Evolutionary conservation across 2,329 filamentous ascomycete species (phyloP).

Genomic region (Monosporascus sp.): DNA sequence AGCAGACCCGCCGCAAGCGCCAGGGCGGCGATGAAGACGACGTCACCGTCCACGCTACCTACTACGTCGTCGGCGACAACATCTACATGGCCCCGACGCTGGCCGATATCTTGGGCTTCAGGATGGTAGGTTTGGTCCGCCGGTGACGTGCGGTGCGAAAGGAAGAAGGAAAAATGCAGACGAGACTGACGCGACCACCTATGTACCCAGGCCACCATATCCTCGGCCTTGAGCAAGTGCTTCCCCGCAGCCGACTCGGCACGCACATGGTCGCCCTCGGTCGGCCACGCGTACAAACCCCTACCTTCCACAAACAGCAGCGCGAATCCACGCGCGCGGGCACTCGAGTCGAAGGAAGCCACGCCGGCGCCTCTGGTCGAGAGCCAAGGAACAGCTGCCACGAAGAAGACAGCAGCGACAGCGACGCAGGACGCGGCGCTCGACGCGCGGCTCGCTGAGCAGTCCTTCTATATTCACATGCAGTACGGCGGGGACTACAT

Average conservation of each 20-base stretch:
- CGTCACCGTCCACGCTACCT: constrained; percentile 53
- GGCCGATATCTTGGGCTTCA: constrained; percentile 52
- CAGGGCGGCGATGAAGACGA: constrained; percentile 51
- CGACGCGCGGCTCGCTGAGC: constrained; percentile 46
- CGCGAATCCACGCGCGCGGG: constrained; percentile 21
- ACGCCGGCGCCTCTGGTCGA: constrained; percentile 39
- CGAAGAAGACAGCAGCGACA: constrained; percentile 29
- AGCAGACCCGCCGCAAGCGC: constrained; percentile 58
- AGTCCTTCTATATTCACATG: constrained; percentile 53
- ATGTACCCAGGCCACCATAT: constrained; percentile 44
- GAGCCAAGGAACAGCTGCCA: constrained; percentile 19
- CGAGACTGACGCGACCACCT: constrained; percentile 2
- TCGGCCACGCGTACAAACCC: constrained; percentile 46
- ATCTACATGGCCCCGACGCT: constrained; percentile 62
- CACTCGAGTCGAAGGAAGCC: constrained; percentile 38
- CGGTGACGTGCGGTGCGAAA: no score
- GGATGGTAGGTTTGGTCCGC: constrained; percentile 42
- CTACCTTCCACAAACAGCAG: constrained; percentile 17
- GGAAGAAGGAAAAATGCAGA: no score
- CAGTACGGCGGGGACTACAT: constrained; percentile 60
- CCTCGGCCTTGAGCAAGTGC: constrained; percentile 48
- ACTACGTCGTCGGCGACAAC: constrained; percentile 61
- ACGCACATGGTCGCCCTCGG: constrained; percentile 50
- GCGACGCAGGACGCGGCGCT: constrained; percentile 28
- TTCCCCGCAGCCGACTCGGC: constrained; percentile 46